A percentile compares a stretch with the other conserved stretches of the same genome.
These are phyloP conservation scores for Diaporthe batatas DNA, from an alignment of 2,329 filamentous ascomycete species.

Conservation along the genomic window DNA sequence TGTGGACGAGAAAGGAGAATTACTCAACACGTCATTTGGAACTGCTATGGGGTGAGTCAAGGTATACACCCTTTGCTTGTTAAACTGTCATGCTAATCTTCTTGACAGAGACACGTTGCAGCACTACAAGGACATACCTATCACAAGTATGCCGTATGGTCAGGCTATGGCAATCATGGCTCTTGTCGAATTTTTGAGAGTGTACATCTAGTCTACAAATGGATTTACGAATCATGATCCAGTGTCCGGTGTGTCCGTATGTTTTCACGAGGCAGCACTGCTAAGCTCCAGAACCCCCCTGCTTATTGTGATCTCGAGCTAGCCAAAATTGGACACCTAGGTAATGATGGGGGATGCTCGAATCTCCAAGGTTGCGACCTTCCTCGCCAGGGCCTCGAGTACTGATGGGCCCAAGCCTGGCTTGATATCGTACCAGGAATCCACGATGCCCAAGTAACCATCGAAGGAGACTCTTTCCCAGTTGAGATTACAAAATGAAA, in stretches of 20 bases:
- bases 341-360: neutral
- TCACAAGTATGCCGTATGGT: conserved; percentile 87
- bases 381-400: neutral
- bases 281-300: neutral
- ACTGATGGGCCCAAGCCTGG: too few relatives aligned
- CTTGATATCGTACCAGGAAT: neutral
- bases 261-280: neutral
- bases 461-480: neutral
- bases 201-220: conserved; percentile 56
- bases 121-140: conserved; percentile 81
- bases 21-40: conserved; percentile 82
- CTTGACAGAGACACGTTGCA: conserved; percentile 66
- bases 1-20: conserved; percentile 76
- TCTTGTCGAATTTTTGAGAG: conserved; percentile 78
- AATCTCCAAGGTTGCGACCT: neutral
- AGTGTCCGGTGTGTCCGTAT: neutral
- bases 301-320: neutral
- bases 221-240: neutral
- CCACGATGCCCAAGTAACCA: neutral
- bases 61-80: too few relatives aligned
- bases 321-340: neutral
- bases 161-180: conserved; percentile 90
- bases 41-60: conserved; percentile 75
- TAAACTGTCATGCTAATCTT: neutral
- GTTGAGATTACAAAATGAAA: neutral